Evolutionary conservation across 495 filamentous ascomycete species (phyloP).

Genomic region (Evernia prunastri): DNA sequence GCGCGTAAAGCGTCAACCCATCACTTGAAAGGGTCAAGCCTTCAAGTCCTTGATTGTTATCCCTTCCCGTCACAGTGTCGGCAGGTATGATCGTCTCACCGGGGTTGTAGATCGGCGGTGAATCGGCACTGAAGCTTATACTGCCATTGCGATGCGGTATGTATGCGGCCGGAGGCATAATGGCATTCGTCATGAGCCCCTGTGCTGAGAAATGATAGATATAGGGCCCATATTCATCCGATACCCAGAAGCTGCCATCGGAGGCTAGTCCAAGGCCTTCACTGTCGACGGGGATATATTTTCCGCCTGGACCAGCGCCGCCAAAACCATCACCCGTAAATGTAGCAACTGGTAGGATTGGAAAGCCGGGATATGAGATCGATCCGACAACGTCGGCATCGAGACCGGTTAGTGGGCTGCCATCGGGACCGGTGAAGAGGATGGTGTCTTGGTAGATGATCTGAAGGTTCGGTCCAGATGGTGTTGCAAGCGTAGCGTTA

Average conservation of each 20-base stretch:
- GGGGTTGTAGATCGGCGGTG: slow-evolving; percentile 55
- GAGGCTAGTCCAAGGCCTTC: slow-evolving; percentile 63
- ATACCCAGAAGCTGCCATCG: slow-evolving; percentile 67
- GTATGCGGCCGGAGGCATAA: slow-evolving; percentile 60
- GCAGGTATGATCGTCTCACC: slow-evolving; percentile 39
- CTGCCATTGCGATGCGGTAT: slow-evolving; percentile 60
- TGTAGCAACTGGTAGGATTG: slow-evolving; percentile 57
- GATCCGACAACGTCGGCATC: slow-evolving; percentile 55
- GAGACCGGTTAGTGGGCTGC: slow-evolving; percentile 63
- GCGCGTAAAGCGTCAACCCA: slow-evolving; percentile 57
- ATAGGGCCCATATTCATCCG: slow-evolving; percentile 75
- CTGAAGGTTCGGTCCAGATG: slow-evolving; percentile 57
- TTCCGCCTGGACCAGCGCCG: slow-evolving; percentile 51
- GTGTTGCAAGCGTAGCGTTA: slow-evolving; percentile 47
- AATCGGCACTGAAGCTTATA: slow-evolving; percentile 52
- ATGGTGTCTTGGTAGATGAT: slow-evolving; percentile 63
- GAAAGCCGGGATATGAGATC: slow-evolving; percentile 53
- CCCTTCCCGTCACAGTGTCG: slow-evolving; percentile 57
- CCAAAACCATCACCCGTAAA: slow-evolving; percentile 74
- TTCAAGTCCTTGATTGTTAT: slow-evolving; percentile 77
- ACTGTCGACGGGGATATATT: slow-evolving; percentile 56
- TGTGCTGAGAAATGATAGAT: slow-evolving; percentile 57
- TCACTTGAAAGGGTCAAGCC: slow-evolving; percentile 59
- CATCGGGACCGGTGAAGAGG: slow-evolving; percentile 59
- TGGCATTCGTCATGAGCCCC: slow-evolving; percentile 58